These are phyloP conservation scores for Lycium ferocissimum DNA, from an alignment of 257 asterid species.

Conservation along the genomic window DNA sequence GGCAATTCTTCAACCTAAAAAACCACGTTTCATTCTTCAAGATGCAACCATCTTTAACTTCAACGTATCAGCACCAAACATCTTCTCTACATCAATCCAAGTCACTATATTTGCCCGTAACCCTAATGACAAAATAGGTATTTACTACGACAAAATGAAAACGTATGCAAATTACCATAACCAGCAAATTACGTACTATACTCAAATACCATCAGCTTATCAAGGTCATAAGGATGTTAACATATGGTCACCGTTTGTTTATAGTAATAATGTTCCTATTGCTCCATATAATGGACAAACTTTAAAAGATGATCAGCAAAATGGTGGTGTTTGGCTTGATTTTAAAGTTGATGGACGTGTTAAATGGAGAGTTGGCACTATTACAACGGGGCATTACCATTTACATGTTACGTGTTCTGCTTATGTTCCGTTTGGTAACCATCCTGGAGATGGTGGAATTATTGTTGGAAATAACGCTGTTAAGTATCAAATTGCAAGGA, in stretches of 20 bases:
- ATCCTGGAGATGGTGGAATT: slow-evolving; percentile 45
- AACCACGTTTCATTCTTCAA: slow-evolving; percentile 81
- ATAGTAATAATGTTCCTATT: slow-evolving; percentile 69
- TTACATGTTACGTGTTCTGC: slow-evolving; percentile 78
- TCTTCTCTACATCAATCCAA: slow-evolving; percentile 79
- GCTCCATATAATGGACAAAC: slow-evolving; percentile 78
- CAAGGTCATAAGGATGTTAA: slow-evolving; percentile 84
- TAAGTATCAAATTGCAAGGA: slow-evolving; percentile 67
- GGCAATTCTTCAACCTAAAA: slow-evolving; percentile 83
- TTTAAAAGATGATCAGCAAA: slow-evolving; percentile 57
- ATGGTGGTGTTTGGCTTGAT: slow-evolving; percentile 59
- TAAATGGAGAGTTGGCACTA: slow-evolving; percentile 70
- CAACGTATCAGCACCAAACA: slow-evolving; percentile 80
- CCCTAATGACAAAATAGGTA: slow-evolving; percentile 71
- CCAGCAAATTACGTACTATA: slow-evolving; percentile 83
- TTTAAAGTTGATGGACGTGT: slow-evolving; percentile 74
- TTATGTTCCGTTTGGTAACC: slow-evolving; percentile 61
- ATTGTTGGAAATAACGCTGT: slow-evolving; percentile 56
- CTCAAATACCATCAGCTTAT: slow-evolving; percentile 71
- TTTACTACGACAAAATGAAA: slow-evolving; percentile 68
- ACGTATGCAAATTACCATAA: slow-evolving; percentile 63
- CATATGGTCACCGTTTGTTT: slow-evolving; percentile 83
- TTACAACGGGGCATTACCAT: slow-evolving; percentile 71
- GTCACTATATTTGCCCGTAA: slow-evolving; percentile 76
- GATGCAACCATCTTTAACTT: slow-evolving; percentile 94